Evolutionary conservation across 2,329 filamentous ascomycete genomes (phyloP).

Genomic region (Aspergillus thermomutatus): DNA sequence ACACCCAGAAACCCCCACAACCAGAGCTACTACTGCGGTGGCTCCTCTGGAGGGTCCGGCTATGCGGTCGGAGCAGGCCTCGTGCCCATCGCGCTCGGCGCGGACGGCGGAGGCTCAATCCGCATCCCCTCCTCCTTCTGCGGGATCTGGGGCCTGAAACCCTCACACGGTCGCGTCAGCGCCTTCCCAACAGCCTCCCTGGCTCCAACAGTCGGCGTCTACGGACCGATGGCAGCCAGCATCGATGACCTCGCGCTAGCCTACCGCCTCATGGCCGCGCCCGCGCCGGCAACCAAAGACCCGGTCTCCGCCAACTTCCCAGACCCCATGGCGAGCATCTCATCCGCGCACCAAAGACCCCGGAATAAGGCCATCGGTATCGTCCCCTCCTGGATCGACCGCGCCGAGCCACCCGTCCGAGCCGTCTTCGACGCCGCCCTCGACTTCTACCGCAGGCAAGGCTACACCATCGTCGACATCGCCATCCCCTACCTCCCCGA

Average conservation of each 20-base stretch:
- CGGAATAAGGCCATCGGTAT: constrained; percentile 66
- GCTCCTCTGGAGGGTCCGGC: constrained; percentile 73
- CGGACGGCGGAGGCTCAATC: constrained; percentile 72
- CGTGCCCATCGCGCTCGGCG: constrained; percentile 68
- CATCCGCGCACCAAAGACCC: constrained; percentile 31
- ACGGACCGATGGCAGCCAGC: constrained; percentile 72
- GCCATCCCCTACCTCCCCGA: constrained; percentile 60
- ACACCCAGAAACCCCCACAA: constrained; percentile 79
- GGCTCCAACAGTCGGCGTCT: constrained; percentile 62
- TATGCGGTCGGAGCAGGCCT: constrained; percentile 69
- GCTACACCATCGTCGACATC: constrained; percentile 46
- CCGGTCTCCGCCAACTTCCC: constrained; percentile 62
- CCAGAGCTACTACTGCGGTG: constrained; percentile 71
- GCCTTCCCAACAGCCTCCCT: constrained; percentile 57
- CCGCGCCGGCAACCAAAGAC: constrained; percentile 57
- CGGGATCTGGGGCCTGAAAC: constrained; percentile 77
- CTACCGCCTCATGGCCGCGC: constrained; percentile 75
- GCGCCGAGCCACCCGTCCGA: constrained; percentile 62
- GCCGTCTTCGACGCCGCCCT: constrained; percentile 61
- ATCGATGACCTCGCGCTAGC: constrained; percentile 75
- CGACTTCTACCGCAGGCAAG: constrained; percentile 46
- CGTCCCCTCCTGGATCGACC: constrained; percentile 65
- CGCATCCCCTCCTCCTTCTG: constrained; percentile 73
- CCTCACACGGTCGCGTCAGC: constrained; percentile 68
- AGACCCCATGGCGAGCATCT: constrained; percentile 45